Evolutionary conservation across 306 rosid species (phyloP), one percentile per base, ranked within the genome.

Genomic region (Leucaena leucocephala): DNA sequence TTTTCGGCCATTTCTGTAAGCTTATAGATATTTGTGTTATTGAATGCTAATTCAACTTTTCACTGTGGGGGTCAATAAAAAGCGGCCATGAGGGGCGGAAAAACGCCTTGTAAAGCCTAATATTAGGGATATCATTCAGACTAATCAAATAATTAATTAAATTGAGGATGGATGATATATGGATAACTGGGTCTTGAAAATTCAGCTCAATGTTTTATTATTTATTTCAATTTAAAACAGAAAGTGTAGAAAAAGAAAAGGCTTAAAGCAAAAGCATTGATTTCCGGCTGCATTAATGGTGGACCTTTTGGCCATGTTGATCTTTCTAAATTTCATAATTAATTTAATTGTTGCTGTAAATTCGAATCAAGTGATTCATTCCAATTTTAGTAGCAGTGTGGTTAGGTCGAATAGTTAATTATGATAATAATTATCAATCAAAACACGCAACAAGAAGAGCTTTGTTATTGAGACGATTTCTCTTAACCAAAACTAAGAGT

Each of bases 61-160:
- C 17, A 38, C 22, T 39, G 3, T 77, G 52, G 52, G 75, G 81
- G 81, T 77, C 81, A 77, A 52, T 68, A 52, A 50, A 52, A 52
- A 2, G 75, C 45, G 34, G 81, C 81, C 2, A 14, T n/a, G 72
- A 33, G 44, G 72, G 40, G 45, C 36, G 49, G 7, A 36, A 10
- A 34, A 2, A 44, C 1, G 59, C 72, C 11, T 1, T n/a, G 0
- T 6, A 49, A 71, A 34, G 43, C 15, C 61, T 33, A 44, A 12
- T 10, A 36, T 35, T 4, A 46, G 14, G 34, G n/a, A 21, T 7
- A 49, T 48, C 50, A 19, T 64, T 38, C 50, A 42, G 65, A 76
- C 13, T 15, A 16, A 72, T 4, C 19, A 16, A 49, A 35, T 63
- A 2, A 27, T 27, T 27, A 35, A 64, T 64, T 7, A 76, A 48